Evolutionary conservation across 495 filamentous ascomycete species (phyloP).

Genomic region (Penicillium simplicissimum): DNA sequence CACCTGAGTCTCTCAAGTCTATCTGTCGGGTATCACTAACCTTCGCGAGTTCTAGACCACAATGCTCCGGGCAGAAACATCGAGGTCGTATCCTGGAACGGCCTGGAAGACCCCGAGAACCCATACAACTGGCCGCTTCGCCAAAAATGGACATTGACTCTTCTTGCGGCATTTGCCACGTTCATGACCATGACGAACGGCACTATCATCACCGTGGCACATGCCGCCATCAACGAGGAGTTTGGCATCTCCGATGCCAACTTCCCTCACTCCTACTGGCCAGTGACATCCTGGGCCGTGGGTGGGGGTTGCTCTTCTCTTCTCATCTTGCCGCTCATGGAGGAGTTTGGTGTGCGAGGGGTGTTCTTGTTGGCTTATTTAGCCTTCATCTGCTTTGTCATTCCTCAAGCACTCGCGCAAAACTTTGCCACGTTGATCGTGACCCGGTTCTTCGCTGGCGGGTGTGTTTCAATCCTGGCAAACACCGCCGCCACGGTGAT

Average conservation of each 20-base stretch:
- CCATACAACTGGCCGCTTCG: slow-evolving; percentile 61
- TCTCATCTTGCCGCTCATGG: slow-evolving; percentile 53
- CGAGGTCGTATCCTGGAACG: slow-evolving; percentile 49
- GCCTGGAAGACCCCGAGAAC: slow-evolving; percentile 53
- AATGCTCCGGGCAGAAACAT: slow-evolving; percentile 18
- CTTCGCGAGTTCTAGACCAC: slow-evolving; percentile 18
- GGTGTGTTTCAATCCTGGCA: slow-evolving; percentile 45
- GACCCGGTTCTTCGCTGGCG: slow-evolving; percentile 50
- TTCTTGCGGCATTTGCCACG: slow-evolving; percentile 28
- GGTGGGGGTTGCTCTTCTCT: slow-evolving; percentile 50
- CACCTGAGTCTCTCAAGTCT: not conserved
- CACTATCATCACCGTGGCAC: slow-evolving; percentile 47
- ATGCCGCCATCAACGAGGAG: slow-evolving; percentile 35
- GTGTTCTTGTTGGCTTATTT: slow-evolving; percentile 49
- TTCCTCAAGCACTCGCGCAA: slow-evolving; percentile 50
- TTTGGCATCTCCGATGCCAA: slow-evolving; percentile 47
- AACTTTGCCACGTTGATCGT: slow-evolving; percentile 54
- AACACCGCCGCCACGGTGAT: slow-evolving; percentile 49
- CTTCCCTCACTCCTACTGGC: slow-evolving; percentile 56
- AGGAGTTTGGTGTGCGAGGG: slow-evolving; percentile 49
- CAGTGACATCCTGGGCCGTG: slow-evolving; percentile 49
- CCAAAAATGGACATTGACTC: slow-evolving; percentile 41
- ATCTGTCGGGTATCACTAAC: not conserved
- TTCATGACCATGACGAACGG: slow-evolving; percentile 46
- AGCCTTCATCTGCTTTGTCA: slow-evolving; percentile 44